phyloP scores from a whole-genome alignment of 139 green algal genomes.

The Asterochloris sp. region DNA sequence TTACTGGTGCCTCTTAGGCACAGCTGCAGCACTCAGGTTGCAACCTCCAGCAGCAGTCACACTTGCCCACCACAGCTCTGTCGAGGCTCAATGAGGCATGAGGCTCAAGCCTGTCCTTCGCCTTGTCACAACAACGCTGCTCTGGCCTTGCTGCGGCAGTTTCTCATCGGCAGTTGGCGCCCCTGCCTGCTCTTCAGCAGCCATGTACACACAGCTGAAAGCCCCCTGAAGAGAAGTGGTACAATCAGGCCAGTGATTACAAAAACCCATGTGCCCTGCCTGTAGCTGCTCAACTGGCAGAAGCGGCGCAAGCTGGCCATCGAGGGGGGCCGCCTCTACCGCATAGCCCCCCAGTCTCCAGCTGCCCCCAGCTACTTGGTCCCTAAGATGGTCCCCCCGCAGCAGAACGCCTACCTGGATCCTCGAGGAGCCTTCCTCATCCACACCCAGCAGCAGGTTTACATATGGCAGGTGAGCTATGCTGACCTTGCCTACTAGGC shows the following conservation, averaged over 20 bases:
- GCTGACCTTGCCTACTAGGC: neutral
- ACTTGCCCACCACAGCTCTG: neutral
- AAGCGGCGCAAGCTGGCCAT: slow-evolving; percentile 52
- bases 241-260: neutral
- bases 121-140: neutral
- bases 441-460: slow-evolving; percentile 25
- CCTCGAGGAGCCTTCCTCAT: slow-evolving; percentile 62
- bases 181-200: neutral
- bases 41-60: neutral
- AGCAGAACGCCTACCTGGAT: slow-evolving; percentile 43
- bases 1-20: neutral
- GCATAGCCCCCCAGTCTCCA: slow-evolving; percentile 67
- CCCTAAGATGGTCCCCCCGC: slow-evolving; percentile 28
- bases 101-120: neutral
- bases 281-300: slow-evolving; percentile 76
- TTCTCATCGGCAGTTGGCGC: neutral
- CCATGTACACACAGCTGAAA: slow-evolving; percentile 33
- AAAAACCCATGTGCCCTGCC: neutral
- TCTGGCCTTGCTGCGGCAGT: neutral
- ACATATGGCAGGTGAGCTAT: slow-evolving; percentile 43
- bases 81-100: neutral
- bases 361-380: slow-evolving; percentile 63
- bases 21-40: neutral
- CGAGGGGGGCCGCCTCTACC: slow-evolving; percentile 53
- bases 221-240: neutral